phyloP scores from a whole-genome alignment of 2,329 filamentous ascomycete genomes.

The Metarhizium humberi region DNA sequence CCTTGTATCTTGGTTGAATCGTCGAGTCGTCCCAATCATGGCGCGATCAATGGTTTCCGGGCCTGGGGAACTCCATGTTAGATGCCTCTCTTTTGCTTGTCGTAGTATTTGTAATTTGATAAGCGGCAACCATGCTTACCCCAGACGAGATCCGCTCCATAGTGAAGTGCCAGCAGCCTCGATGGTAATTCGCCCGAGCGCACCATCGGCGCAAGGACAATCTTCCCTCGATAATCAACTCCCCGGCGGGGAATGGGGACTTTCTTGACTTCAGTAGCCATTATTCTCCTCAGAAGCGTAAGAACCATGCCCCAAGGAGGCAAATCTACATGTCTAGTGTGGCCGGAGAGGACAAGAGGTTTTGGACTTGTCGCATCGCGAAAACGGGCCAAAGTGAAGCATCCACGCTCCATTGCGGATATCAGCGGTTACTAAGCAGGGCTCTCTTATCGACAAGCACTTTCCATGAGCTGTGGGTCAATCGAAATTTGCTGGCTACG shows the following conservation, averaged over 20 bases:
- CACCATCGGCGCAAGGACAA: conserved; percentile 96
- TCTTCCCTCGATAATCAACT: conserved; percentile 86
- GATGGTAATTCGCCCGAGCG: conserved; percentile 93
- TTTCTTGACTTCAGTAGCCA: conserved; percentile 50
- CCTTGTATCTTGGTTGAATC: conserved; percentile 63
- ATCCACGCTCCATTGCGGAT: too few species aligned
- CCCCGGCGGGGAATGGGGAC: conserved; percentile 81
- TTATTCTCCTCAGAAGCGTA: conserved; percentile 36
- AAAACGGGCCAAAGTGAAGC: background rate
- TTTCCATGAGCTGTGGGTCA: too few species aligned
- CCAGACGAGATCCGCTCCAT: conserved; percentile 96
- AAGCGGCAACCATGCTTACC: conserved; percentile 38
- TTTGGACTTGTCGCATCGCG: background rate
- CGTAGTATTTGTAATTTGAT: background rate
- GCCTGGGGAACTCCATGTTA: conserved; percentile 34
- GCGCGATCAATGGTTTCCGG: conserved; percentile 91
- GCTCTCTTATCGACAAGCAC: conserved; percentile 1
- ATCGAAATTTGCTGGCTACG: too few species aligned
- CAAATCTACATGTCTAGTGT: conserved; percentile 9
- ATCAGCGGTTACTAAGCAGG: background rate
- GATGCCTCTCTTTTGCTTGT: background rate
- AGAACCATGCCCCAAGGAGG: conserved; percentile 19
- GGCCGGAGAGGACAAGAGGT: background rate
- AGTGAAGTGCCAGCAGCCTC: conserved; percentile 79
- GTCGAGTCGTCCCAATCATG: conserved; percentile 77